Evolutionary conservation across 495 filamentous ascomycete species (phyloP).

Genomic region (Podospora tetraspora): DNA sequence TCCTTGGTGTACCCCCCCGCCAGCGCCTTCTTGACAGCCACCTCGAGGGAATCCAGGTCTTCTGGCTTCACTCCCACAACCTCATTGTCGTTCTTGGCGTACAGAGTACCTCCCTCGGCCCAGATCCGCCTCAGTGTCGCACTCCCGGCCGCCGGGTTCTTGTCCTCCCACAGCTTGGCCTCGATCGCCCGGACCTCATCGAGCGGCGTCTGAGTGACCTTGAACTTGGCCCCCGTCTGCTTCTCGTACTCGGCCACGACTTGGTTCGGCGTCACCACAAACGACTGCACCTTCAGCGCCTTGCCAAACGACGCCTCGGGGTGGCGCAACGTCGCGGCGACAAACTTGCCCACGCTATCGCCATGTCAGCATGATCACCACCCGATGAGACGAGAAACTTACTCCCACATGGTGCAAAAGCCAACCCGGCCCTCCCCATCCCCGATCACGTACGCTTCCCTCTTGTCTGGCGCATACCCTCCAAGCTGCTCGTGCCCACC

Average conservation of each 20-base stretch:
- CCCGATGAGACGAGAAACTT: conserved; percentile 21
- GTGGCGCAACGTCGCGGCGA: conserved; percentile 53
- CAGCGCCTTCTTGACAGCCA: conserved; percentile 40
- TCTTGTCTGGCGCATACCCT: conserved; percentile 51
- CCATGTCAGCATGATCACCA: background rate
- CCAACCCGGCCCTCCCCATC: conserved; percentile 53
- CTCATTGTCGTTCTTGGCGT: conserved; percentile 61
- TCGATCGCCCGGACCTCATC: conserved; percentile 50
- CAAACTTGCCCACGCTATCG: conserved; percentile 58
- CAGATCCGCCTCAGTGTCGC: conserved; percentile 62
- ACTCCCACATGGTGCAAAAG: conserved; percentile 65
- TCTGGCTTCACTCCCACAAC: conserved; percentile 44
- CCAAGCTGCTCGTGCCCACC: conserved; percentile 36
- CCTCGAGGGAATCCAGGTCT: conserved; percentile 46
- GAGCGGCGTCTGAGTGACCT: conserved; percentile 49
- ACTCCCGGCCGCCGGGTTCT: conserved; percentile 47
- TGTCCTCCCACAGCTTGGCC: conserved; percentile 49
- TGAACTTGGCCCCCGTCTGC: conserved; percentile 54
- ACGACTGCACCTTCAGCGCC: conserved; percentile 64
- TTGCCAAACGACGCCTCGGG: conserved; percentile 49
- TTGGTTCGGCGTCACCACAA: conserved; percentile 56
- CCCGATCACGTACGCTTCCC: conserved; percentile 55
- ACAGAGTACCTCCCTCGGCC: conserved; percentile 66
- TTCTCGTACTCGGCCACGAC: conserved; percentile 62
- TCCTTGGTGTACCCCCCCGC: conserved; percentile 29